A percentile compares a stretch with the other conserved stretches of the same genome.
Conservation (phyloP, 352 stramenopile genomes). For the Phytopythium delawarense region DNA sequence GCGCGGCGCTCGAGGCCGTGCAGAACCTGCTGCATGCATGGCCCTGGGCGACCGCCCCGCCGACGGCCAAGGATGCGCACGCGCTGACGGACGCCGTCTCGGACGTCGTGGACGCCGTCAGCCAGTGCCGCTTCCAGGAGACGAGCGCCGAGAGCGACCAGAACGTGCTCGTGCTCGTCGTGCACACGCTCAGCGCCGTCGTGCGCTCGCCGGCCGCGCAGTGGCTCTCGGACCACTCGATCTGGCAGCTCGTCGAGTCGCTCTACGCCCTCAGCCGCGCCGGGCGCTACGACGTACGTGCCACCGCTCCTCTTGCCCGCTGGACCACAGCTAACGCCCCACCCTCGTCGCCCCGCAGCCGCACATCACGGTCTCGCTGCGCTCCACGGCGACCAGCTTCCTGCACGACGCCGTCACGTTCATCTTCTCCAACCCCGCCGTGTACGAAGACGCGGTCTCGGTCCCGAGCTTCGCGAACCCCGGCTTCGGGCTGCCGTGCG, state of each 20-base stretch:
- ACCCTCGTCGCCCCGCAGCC: slow-evolving; percentile 21
- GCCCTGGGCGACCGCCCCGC: slow-evolving; percentile 35
- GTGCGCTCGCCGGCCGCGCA: slow-evolving; percentile 78
- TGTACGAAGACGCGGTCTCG: slow-evolving; percentile 36
- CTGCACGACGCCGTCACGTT: slow-evolving; percentile 61
- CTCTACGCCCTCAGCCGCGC: slow-evolving; percentile 92
- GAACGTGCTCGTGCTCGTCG: slow-evolving; percentile 89
- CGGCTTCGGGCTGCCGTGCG: slow-evolving; percentile 69
- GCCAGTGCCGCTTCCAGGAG: slow-evolving; percentile 94
- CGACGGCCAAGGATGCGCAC: slow-evolving; percentile 25
- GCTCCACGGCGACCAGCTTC: slow-evolving; percentile 54
- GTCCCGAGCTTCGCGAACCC: slow-evolving; percentile 3
- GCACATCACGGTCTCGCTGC: slow-evolving; percentile 57
- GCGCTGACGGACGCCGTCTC: slow-evolving; percentile 46
- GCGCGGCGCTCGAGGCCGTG: slow-evolving; percentile 90
- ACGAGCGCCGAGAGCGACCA: slow-evolving; percentile 88
- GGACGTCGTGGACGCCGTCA: slow-evolving; percentile 90
- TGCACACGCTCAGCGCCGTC: slow-evolving; percentile 93
- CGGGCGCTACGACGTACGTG: slow-evolving; percentile 51
- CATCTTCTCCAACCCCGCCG: slow-evolving; percentile 50
- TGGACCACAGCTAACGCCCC: neutral
- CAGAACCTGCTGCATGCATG: slow-evolving; percentile 94
- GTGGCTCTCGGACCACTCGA: slow-evolving; percentile 88
- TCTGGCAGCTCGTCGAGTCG: slow-evolving; percentile 95
- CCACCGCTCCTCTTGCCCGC: neutral